Evolutionary conservation across 805 yeast species (phyloP), one percentile per base, ranked within the genome.

Genomic region (Saturnispora galanensis): DNA sequence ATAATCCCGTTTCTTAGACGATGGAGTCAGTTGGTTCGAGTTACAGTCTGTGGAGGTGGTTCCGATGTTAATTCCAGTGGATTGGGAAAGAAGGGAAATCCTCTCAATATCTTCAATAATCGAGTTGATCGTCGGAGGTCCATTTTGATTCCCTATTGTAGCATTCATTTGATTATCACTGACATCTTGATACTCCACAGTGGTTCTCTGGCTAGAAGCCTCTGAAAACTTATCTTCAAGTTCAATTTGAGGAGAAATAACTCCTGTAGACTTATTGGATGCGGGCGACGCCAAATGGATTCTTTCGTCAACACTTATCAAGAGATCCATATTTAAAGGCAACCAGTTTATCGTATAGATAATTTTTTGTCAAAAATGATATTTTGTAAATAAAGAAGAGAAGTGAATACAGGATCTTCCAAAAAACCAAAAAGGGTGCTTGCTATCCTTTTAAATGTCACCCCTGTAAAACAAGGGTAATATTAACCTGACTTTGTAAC

Each of bases 21-120:
- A 10, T 10, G 52, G 48, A 6, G 48, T 49, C 15, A 35, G 3
- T 29, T 38, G 32, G 16, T 49, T 49, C 6, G 50, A 46, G 31
- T 30, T 31, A 26, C 33, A 9, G 13, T 10, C 29, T 2, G 36
- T 18, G 3, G 12, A 10, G 1, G 10, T 26, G 4, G 18, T 12
- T 12, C 41, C 10, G 13, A 36, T 9, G n/a, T 21, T 13, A 6
- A 21, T 18, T n/a, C 31, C 30, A 5, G 36, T 18, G 9, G 42
- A 39, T 17, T 31, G 36, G 9, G 42, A 39, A 10, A 39, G 28
- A 4, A 39, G 15, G 7, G 42, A 39, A 8, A 39, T 8, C 8
- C n/a, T 31, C 11, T 39, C 42, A 9, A 38, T 2, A 12, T 30
- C 41, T 10, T n/a, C 13, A 10, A 10, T 18, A 17, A 38, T 13